These are phyloP conservation scores for Sphagnum fallax DNA, from an alignment of 228 moss, liverwort and hornwort genomes.

Conservation along the genomic window DNA sequence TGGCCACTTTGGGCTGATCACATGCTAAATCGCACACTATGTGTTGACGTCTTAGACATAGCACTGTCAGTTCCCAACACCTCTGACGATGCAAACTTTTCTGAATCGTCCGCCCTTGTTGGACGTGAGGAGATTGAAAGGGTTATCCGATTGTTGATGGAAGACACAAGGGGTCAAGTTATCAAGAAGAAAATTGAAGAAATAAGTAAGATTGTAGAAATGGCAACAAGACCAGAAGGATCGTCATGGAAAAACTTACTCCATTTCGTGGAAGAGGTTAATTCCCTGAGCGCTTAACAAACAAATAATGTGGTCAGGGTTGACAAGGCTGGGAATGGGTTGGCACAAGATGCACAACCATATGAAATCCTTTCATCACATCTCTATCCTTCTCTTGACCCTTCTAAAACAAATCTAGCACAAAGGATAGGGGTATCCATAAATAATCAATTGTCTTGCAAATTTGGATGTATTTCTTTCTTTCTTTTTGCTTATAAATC, in stretches of 20 bases:
- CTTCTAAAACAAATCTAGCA: no score
- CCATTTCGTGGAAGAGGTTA: no score
- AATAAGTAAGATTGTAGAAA: not conserved
- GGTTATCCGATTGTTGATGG: not conserved
- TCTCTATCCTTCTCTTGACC: no score
- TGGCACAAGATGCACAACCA: no score
- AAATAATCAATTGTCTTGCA: no score
- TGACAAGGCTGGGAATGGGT: no score
- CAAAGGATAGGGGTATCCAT: no score
- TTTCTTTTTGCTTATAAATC: no score
- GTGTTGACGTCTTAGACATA: not conserved
- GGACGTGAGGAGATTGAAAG: not conserved
- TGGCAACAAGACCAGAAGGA: not conserved
- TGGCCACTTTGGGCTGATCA: conserved; percentile 1
- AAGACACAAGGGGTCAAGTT: not conserved
- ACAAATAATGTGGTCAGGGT: no score
- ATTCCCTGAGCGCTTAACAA: no score
- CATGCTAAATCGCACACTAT: not conserved
- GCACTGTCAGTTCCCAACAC: not conserved
- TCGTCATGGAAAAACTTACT: not conserved
- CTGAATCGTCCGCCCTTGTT: not conserved
- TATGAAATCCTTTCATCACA: no score
- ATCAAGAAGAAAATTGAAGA: not conserved
- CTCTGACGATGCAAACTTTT: not conserved
- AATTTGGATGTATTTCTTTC: no score